phyloP scores from a whole-genome alignment of 345 rosid species.

The Eucalyptus rudis region DNA sequence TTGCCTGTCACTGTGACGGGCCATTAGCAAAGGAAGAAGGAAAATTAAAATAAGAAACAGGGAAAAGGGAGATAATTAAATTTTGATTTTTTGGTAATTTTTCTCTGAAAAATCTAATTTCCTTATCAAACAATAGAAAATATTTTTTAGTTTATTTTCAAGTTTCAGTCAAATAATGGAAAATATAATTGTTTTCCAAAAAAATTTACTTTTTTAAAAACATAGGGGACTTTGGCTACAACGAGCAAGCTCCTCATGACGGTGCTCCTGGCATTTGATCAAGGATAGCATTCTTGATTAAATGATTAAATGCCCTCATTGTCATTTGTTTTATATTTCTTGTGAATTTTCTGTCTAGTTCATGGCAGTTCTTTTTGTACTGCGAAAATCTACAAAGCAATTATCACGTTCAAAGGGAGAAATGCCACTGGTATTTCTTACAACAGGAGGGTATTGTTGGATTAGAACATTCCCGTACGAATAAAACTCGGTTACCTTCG shows the following conservation, averaged over 20 bases:
- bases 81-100: too few species aligned
- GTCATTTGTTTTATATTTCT: not conserved
- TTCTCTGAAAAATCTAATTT: not conserved
- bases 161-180: rapidly evolving
- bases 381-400: not conserved
- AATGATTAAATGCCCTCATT: not conserved
- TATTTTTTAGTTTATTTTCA: too few species aligned
- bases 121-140: not conserved
- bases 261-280: not conserved
- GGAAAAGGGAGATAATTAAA: too few species aligned
- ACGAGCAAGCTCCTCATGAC: not conserved
- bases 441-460: not conserved
- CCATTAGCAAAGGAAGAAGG: not conserved
- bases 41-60: too few species aligned
- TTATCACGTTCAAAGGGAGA: not conserved
- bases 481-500: not conserved
- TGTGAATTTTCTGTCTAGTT: not conserved
- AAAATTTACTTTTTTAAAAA: too few species aligned
- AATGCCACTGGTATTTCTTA: not conserved
- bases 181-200: too few species aligned
- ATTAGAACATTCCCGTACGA: not conserved
- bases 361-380: not conserved
- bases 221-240: not conserved
- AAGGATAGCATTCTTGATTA: not conserved
- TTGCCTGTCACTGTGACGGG: rapidly evolving